Conservation (phyloP, 495 filamentous ascomycete species). For the Hypoxylon perforatum region DNA sequence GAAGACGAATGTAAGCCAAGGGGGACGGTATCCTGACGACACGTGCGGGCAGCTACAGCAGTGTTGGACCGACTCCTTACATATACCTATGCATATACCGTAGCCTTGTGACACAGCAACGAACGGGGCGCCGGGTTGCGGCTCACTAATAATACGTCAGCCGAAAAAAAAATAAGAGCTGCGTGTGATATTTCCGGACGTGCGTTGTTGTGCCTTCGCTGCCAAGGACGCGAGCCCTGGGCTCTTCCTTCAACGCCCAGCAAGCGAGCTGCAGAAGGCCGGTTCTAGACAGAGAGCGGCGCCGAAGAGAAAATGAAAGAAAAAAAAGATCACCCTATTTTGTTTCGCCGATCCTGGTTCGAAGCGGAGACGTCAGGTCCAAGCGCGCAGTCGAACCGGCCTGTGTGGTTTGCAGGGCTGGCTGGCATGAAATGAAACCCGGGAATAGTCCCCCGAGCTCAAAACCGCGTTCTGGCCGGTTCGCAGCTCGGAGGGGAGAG, state of each 20-base stretch:
- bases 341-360: constrained; percentile 30
- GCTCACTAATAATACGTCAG: constrained; percentile 44
- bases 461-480: constrained; percentile 37
- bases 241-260: not conserved
- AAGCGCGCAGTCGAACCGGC: constrained; percentile 13
- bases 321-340: not conserved
- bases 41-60: constrained; percentile 40
- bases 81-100: constrained; percentile 38
- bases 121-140: constrained; percentile 21
- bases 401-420: constrained; percentile 41
- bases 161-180: constrained; percentile 5
- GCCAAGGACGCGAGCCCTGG: constrained; percentile 13
- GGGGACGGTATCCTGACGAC: constrained; percentile 23
- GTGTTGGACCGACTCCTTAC: constrained; percentile 26
- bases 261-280: constrained; percentile 32
- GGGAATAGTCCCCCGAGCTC: constrained; percentile 37
- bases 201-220: not conserved
- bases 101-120: constrained; percentile 39
- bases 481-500: constrained; percentile 11
- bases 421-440: constrained; percentile 37
- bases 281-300: constrained; percentile 23
- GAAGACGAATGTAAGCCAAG: too few species aligned
- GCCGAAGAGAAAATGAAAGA: constrained; percentile 18
- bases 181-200: constrained; percentile 21
- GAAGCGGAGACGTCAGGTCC: not conserved